Evolutionary conservation across 2,329 filamentous ascomycete species (phyloP), one percentile per base, ranked within the genome.

Genomic region (Coniochaeta pulveracea): DNA sequence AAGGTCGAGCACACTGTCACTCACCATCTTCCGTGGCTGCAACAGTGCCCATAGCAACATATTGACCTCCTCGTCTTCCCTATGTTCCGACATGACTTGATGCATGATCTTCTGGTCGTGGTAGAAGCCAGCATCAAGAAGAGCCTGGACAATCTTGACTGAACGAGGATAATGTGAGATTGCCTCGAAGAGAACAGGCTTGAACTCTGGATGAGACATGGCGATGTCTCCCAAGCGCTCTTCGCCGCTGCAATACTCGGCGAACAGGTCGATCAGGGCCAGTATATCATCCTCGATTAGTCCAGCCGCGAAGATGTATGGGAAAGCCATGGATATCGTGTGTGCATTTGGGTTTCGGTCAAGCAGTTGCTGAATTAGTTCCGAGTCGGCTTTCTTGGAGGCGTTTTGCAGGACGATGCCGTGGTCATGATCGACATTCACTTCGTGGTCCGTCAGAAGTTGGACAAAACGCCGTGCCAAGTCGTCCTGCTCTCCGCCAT

Each of bases 1-100:
- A 30, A 72, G 50, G 40, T 69, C 59, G 35, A 82, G 68, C 26
- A 80, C 54, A 4, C 57, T 49, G 21, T 67, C 72, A 49, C 72
- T 76, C 33, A 80, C 62, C 39, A 64, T 66, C 49, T 79, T 80
- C 40, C 77, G 71, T 0, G 72, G 70, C 40, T 79, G 73, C 6
- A 71, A 54, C 33, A 81, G 57, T 0, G 72, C 64, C 76, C 76
- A 81, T 33, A 68, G 55, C 6, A 81, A 53, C 3, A 76, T 55
- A 2, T 69, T 70, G 27, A 76, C 61, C 8, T 60, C 54, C 47
- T 82, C 76, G 22, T 69, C 64, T 21, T 69, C 64, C 2, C 65
- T 60, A 1, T 63, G 38, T 9, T 64, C 58, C 0, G 63, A 54
- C 35, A 67, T 53, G 3, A 72, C 55, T 3, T 50, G 56, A 34